These are phyloP conservation scores for Tolypocladium guangdongense DNA, from an alignment of 2,329 filamentous ascomycete genomes.

Conservation along the genomic window DNA sequence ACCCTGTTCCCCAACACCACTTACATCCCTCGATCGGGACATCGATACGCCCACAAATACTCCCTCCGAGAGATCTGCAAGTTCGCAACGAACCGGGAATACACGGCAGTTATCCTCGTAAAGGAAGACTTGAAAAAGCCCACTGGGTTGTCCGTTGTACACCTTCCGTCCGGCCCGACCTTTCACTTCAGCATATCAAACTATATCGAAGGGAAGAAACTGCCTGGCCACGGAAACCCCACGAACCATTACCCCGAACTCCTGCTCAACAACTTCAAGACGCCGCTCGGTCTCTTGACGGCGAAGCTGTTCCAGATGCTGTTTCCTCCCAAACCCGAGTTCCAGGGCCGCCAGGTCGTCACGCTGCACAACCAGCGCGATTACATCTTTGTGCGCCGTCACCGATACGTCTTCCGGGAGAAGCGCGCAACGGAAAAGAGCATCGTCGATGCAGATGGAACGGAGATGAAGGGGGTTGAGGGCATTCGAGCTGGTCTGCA, in stretches of 20 bases:
- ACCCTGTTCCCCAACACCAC: constrained; percentile 75
- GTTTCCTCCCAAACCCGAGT: constrained; percentile 65
- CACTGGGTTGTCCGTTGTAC: constrained; percentile 70
- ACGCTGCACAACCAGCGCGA: constrained; percentile 93
- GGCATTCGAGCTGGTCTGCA: constrained; percentile 79
- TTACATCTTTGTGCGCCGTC: constrained; percentile 85
- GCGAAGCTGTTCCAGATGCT: constrained; percentile 62
- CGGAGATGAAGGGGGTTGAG: constrained; percentile 74
- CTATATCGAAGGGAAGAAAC: constrained; percentile 77
- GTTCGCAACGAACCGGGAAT: constrained; percentile 73
- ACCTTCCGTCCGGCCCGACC: constrained; percentile 75
- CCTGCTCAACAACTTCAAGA: constrained; percentile 89
- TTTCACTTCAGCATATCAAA: constrained; percentile 88
- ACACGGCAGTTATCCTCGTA: constrained; percentile 73
- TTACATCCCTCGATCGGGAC: constrained; percentile 78
- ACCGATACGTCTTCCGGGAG: constrained; percentile 88
- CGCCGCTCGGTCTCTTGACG: constrained; percentile 77
- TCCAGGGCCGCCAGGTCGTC: constrained; percentile 79
- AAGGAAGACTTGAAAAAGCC: constrained; percentile 85
- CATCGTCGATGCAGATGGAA: constrained; percentile 70
- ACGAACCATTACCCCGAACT: constrained; percentile 88
- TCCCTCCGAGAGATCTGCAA: constrained; percentile 80
- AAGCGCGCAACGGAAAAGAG: constrained; percentile 80
- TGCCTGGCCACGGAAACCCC: constrained; percentile 80
- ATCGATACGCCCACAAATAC: constrained; percentile 83